Percentiles rank a stretch among this genome's conserved stretches.
Evolutionary conservation across 2,329 filamentous ascomycete genomes (phyloP).

Genomic region (Microcera coccophila): DNA sequence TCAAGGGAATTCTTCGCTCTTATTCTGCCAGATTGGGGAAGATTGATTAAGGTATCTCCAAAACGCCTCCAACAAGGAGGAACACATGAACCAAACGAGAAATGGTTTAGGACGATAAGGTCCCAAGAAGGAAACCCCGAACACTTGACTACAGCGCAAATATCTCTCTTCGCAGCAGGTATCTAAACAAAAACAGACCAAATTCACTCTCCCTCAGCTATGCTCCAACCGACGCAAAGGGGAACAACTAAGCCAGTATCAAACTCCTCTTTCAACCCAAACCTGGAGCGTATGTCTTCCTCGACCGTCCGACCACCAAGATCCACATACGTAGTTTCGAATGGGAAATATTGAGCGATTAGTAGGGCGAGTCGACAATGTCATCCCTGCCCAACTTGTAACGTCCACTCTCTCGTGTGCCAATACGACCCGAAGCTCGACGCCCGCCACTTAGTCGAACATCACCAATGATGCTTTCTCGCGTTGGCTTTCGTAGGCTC

Average conservation of each 20-base stretch:
- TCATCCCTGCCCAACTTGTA: conserved; percentile 77
- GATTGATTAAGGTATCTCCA: too few relatives aligned
- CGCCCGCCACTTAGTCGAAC: conserved; percentile 46
- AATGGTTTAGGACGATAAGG: conserved; percentile 5
- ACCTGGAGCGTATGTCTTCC: background rate
- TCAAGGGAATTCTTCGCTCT: too few relatives aligned
- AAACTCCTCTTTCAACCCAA: background rate
- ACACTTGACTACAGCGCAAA: conserved; percentile 5
- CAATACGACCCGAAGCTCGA: conserved; percentile 49
- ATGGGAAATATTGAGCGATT: conserved; percentile 12
- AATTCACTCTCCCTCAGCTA: background rate
- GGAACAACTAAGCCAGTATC: background rate
- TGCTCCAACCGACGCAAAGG: conserved; percentile 8
- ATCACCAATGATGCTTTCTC: conserved; percentile 81
- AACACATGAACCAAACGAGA: too few relatives aligned
- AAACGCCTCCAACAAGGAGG: too few relatives aligned
- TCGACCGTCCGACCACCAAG: background rate
- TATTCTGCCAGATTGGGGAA: too few relatives aligned
- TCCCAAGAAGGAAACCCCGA: background rate
- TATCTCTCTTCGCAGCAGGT: conserved; percentile 15
- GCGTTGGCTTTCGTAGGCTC: conserved; percentile 78
- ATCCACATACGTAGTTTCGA: background rate
- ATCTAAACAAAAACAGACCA: conserved; percentile 23
- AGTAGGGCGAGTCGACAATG: conserved; percentile 71
- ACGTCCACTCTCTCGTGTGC: conserved; percentile 52